Evolutionary conservation across 2,329 filamentous ascomycete genomes (phyloP), one percentile per base, ranked within the genome.

Genomic region (Blastomyces percursus): DNA sequence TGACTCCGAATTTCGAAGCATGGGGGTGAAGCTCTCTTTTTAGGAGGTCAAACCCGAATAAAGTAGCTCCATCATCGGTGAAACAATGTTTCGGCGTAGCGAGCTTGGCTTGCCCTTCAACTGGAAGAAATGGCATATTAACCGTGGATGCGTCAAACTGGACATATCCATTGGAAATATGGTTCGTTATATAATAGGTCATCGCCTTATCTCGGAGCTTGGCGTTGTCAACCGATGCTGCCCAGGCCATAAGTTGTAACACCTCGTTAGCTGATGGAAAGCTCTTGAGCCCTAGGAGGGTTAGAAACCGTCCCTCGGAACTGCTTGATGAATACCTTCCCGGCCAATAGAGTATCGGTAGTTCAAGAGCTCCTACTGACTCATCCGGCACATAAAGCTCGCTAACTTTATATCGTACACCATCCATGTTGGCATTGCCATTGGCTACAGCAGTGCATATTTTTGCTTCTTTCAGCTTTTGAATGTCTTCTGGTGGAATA

Each of bases 311-410:
- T 0, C 84, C 91, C 74, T 99, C 94, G 0, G 79, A 75, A 66
- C 85, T 89, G 60, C 74, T 78, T n/a, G 82, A 74, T 57, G 84
- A 81, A 71, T 86, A 90, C 64, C 82, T 84, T 3, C 86, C 89
- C 3, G 89, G 89, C 91, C 91, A 97, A 71, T 91, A 89, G 51
- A 95, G 75, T 3, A 96, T 81, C 0, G 89, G 89, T 9, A 97
- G 75, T 2, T 84, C 82, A 12, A 97, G 80, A 24, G 84, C 79
- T 44, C 89, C 82, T 8, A 95, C 79, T 0, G 82, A 76, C 48
- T 87, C 85, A 61, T 87, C 87, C 3, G 92, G 92, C 72, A 93
- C 89, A 70, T 88, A 96, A 0, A 96, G 80, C 63, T 96, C 89
- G 1, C 84, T 87, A 0, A 93, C 83, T 67, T 84, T 88, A 76